Evolutionary conservation across 148 eudicot species (phyloP).

Genomic region (Rhododendron kiyosumense): DNA sequence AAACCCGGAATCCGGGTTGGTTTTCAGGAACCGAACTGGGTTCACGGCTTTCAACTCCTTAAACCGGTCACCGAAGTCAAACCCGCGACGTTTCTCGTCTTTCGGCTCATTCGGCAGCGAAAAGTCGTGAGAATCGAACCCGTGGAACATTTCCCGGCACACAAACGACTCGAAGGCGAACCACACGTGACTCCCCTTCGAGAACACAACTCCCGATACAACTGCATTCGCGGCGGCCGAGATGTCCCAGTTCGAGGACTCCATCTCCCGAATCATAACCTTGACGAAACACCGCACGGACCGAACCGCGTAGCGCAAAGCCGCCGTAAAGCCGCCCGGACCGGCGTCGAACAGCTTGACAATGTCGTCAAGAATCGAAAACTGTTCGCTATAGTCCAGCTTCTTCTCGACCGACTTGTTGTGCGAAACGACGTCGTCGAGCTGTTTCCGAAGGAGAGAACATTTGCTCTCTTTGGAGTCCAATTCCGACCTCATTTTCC

Average conservation of each 20-base stretch:
- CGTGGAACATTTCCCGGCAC: constrained; percentile 57
- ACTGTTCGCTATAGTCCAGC: constrained; percentile 53
- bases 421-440: constrained; percentile 17
- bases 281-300: constrained; percentile 65
- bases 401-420: constrained; percentile 47
- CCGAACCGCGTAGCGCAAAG: constrained; percentile 41
- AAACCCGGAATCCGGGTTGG: constrained; percentile 40
- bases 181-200: constrained; percentile 34
- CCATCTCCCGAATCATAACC: constrained; percentile 66
- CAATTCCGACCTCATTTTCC: constrained; percentile 51
- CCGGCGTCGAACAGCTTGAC: constrained; percentile 31
- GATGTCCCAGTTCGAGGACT: constrained; percentile 61
- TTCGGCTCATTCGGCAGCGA: constrained; percentile 13
- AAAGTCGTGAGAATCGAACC: constrained; percentile 47
- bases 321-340: constrained; percentile 46
- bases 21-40: constrained; percentile 29
- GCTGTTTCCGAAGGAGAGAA: constrained; percentile 16
- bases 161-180: constrained; percentile 73
- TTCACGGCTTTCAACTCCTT: constrained; percentile 36
- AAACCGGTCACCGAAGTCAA: constrained; percentile 36
- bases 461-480: constrained; percentile 34
- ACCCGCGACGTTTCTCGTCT: background rate
- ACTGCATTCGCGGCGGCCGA: constrained; percentile 61
- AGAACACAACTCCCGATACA: constrained; percentile 27
- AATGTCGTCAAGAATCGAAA: constrained; percentile 32